Conservation (phyloP, 164 flowering plant genomes). For the Vitis cinerea region DNA sequence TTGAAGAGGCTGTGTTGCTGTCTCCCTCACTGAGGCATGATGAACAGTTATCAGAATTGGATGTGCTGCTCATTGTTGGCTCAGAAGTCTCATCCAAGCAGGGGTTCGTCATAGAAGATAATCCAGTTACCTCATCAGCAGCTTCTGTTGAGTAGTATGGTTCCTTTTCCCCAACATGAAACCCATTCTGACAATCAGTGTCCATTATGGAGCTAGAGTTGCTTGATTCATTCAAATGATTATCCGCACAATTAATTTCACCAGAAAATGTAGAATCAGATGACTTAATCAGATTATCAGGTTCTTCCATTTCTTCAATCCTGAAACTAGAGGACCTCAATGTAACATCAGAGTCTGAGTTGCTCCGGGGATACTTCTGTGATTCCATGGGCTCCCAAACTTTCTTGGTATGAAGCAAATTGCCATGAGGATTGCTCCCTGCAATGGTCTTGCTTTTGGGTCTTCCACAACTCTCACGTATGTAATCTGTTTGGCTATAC, state of each 20-base stretch:
- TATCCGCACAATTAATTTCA: conserved; percentile 21
- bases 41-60: conserved; percentile 78
- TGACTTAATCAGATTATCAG: conserved; percentile 19
- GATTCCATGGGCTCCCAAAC: conserved; percentile 90
- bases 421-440: conserved; percentile 35
- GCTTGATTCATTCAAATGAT: conserved; percentile 18
- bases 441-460: conserved; percentile 41
- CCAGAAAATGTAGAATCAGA: conserved; percentile 19
- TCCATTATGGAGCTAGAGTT: conserved; percentile 12
- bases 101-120: conserved; percentile 16
- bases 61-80: conserved; percentile 37
- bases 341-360: conserved; percentile 67
- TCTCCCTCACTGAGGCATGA: conserved; percentile 89
- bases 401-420: conserved; percentile 49
- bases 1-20: conserved; percentile 55
- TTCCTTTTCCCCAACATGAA: conserved; percentile 18
- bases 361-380: conserved; percentile 57
- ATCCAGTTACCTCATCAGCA: conserved; percentile 32
- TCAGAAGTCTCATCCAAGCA: conserved; percentile 28
- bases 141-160: conserved; percentile 18
- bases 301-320: conserved; percentile 25
- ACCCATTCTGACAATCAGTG: conserved; percentile 21
- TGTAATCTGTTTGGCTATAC: conserved; percentile 41
- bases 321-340: conserved; percentile 41
- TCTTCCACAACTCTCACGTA: conserved; percentile 50